Evolutionary conservation across 2,329 filamentous ascomycete genomes (phyloP), one percentile per base, ranked within the genome.

Genomic region (Pseudopithomyces maydicus): DNA sequence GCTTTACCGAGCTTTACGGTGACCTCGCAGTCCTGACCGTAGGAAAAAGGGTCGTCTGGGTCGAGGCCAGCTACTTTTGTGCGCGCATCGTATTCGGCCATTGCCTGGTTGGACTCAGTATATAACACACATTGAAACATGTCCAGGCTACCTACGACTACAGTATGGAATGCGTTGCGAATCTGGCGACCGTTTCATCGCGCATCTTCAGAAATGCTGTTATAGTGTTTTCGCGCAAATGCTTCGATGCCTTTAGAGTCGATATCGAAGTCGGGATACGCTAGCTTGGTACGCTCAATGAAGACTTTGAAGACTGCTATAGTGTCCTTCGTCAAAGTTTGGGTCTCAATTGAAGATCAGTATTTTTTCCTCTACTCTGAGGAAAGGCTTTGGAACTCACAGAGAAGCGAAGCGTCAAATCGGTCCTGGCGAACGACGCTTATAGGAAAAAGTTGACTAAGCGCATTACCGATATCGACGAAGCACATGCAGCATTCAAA

Each of bases 171-270:
- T 6, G 62, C 62, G 22, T 63, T 60, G 2, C 57, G 42, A 33
- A 63, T 63, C 41, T 63, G 54, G 2, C 60, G 45, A 12, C 57
- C 55, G n/a, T 63, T 63, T 55, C 55, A 60, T 7, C 55, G 47
- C 12, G 39, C 42, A 17, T 11, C 15, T 20, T 35, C 6, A 11
- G 20, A 19, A 29, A 41, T 44, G 17, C 15, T 46, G 8, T 45
- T 22, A 6, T 39, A 53, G 22, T 54, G 51, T 17, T 39, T 20
- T 29, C 23, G 14, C 11, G 57, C 53, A 49, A 55, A 49, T 6
- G 43, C 19, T 15, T 50, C n/a, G 41, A 58, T 55, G 11, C 42
- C 43, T 22, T 45, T 38, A 7, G 42, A 5, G 4, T 39, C 35
- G 38, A 55, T 51, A n/a, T 43, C 22, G n/a, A 36, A 55, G 17